Percentiles rank a stretch among this genome's conserved stretches.
phyloP scores from a whole-genome alignment of 2,329 filamentous ascomycete species.

The Helotiales sp. region DNA sequence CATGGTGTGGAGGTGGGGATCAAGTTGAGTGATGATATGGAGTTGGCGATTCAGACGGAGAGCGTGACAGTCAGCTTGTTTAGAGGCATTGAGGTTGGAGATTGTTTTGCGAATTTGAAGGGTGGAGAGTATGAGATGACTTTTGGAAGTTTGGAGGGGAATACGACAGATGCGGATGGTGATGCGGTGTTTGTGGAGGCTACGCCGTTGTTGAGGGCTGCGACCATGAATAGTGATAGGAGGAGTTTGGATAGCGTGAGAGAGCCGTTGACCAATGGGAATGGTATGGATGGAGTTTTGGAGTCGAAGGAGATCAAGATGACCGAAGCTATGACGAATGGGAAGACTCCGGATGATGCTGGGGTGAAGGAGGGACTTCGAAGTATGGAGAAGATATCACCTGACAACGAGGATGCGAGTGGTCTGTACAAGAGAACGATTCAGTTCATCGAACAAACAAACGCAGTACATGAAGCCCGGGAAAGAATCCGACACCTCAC shows the following conservation, averaged over 20 bases:
- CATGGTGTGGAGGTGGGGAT: conserved; percentile 55
- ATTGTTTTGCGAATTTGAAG: conserved; percentile 55
- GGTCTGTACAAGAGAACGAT: conserved; percentile 44
- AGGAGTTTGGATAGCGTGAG: conserved; percentile 7
- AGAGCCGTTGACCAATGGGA: conserved; percentile 1
- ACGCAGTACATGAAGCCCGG: conserved; percentile 39
- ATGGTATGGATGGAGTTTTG: conserved; percentile 2
- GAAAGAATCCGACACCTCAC: conserved; percentile 30
- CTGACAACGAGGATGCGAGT: conserved; percentile 45
- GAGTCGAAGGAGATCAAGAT: conserved; percentile 22
- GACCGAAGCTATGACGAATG: conserved; percentile 39
- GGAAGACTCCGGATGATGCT: conserved; percentile 38
- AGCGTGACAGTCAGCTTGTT: conserved; percentile 49
- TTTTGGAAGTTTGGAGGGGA: conserved; percentile 41
- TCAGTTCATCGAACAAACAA: conserved; percentile 40
- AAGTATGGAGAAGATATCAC: conserved; percentile 43
- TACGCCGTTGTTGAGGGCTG: conserved; percentile 47
- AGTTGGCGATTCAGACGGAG: conserved; percentile 51
- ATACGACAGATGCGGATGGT: conserved; percentile 38
- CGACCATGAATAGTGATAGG: conserved; percentile 34
- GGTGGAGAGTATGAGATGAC: conserved; percentile 52
- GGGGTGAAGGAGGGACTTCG: conserved; percentile 39
- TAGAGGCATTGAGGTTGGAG: conserved; percentile 49
- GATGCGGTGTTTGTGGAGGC: conserved; percentile 43
- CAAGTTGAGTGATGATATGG: conserved; percentile 52